Conservation (phyloP, 352 stramenopile species). For the Globisporangium recalcitrans region DNA sequence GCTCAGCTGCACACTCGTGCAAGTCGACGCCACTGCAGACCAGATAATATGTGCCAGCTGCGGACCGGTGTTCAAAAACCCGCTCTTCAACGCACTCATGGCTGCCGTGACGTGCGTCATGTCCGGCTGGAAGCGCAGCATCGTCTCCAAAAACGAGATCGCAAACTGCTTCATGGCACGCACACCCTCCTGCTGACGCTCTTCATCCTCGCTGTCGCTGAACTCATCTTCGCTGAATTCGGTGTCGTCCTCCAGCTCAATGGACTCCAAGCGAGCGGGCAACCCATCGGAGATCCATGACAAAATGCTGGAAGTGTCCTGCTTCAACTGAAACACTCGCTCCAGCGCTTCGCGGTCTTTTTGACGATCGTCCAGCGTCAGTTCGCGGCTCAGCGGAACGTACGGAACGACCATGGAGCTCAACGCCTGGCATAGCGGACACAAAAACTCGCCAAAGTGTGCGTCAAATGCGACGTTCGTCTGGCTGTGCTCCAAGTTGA, state of each 20-base stretch:
- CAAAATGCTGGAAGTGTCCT: conserved; percentile 61
- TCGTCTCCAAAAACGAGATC: conserved; percentile 54
- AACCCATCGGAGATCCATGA: conserved; percentile 55
- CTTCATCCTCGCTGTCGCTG: conserved; percentile 26
- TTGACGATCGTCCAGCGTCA: conserved; percentile 55
- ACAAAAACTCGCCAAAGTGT: conserved; percentile 85
- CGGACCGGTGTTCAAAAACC: conserved; percentile 62
- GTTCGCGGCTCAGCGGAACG: conserved; percentile 45
- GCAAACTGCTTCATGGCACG: conserved; percentile 78
- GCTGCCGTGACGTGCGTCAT: conserved; percentile 45
- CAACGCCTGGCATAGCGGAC: conserved; percentile 86
- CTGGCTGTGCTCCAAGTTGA: conserved; percentile 67
- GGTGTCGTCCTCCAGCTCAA: conserved; percentile 32
- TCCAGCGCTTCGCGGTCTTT: conserved; percentile 63
- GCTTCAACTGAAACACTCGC: conserved; percentile 63
- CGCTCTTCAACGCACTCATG: conserved; percentile 59
- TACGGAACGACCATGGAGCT: conserved; percentile 89
- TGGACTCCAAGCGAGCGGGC: conserved; percentile 31
- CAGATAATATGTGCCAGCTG: conserved; percentile 76
- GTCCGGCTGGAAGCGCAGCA: conserved; percentile 64
- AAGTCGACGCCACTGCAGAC: conserved; percentile 61
- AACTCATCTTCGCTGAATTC: conserved; percentile 18
- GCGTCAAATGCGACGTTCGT: conserved; percentile 85
- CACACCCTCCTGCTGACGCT: conserved; percentile 33
- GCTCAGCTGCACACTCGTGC: conserved; percentile 58